Evolutionary conservation across 2,329 filamentous ascomycete genomes (phyloP).

Genomic region (Claviceps quebecensis): DNA sequence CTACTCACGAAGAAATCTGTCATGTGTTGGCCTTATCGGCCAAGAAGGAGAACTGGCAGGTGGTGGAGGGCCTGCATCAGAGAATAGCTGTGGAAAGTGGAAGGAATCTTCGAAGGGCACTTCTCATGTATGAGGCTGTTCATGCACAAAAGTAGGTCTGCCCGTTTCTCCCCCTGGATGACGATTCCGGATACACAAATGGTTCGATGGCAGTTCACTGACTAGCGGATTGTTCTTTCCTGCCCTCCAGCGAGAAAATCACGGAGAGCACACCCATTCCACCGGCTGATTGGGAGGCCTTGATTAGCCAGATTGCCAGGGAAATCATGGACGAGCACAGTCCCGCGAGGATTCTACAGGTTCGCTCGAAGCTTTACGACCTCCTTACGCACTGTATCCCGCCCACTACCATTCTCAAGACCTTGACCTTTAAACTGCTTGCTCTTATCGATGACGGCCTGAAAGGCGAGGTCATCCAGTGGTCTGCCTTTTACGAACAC

Average conservation of each 20-base stretch:
- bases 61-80: conserved; percentile 60
- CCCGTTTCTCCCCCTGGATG: not conserved
- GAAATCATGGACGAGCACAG: conserved; percentile 90
- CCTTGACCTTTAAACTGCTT: conserved; percentile 85
- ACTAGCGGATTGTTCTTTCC: conserved; percentile 15
- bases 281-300: conserved; percentile 90
- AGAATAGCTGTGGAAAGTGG: conserved; percentile 84
- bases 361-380: conserved; percentile 91
- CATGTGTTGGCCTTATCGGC: conserved; percentile 55
- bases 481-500: conserved; percentile 96
- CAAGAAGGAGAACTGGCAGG: conserved; percentile 73
- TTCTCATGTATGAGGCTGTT: conserved; percentile 95
- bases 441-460: conserved; percentile 74
- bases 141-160: conserved; percentile 81
- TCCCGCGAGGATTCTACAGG: conserved; percentile 74
- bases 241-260: conserved; percentile 60
- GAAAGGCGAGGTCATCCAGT: conserved; percentile 85
- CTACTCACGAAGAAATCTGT: conserved; percentile 73
- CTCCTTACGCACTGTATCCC: conserved; percentile 95
- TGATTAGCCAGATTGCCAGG: conserved; percentile 78
- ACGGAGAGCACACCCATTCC: conserved; percentile 80
- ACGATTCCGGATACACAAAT: not conserved
- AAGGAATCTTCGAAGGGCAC: conserved; percentile 73
- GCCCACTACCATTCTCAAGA: conserved; percentile 85
- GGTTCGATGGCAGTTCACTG: not conserved